These are phyloP conservation scores for Metschnikowia koreensis DNA, from an alignment of 805 yeast genomes.

Conservation along the genomic window DNA sequence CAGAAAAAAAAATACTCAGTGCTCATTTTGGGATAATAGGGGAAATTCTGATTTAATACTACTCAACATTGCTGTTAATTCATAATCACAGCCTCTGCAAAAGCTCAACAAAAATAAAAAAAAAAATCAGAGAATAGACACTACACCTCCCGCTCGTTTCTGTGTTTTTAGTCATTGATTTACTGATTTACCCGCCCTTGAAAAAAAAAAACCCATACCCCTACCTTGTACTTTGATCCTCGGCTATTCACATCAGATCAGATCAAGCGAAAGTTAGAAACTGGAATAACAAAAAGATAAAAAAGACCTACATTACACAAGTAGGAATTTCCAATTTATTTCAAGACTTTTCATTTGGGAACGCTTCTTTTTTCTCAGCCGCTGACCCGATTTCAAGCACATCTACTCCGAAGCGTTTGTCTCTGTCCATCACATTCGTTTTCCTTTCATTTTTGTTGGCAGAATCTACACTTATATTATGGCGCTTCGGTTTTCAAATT, in stretches of 20 bases:
- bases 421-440: too few species aligned
- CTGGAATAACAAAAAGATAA: too few species aligned
- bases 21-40: neutral
- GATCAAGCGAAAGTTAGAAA: neutral
- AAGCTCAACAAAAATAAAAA: too few species aligned
- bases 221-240: neutral
- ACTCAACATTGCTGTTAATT: neutral
- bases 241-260: neutral
- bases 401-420: too few species aligned
- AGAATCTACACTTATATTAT: slow-evolving; percentile 20
- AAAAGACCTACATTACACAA: neutral
- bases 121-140: neutral
- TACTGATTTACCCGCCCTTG: neutral
- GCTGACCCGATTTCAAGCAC: too few species aligned
- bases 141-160: neutral
- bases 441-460: too few species aligned
- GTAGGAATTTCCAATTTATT: neutral
- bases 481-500: slow-evolving; percentile 46
- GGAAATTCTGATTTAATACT: neutral
- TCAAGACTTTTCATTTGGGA: neutral
- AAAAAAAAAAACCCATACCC: neutral
- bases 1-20: neutral
- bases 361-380: neutral
- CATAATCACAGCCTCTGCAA: neutral
- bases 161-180: neutral